Evolutionary conservation across 345 rosid species (phyloP), one percentile per base, ranked within the genome.

Genomic region (Lepidium didymum): DNA sequence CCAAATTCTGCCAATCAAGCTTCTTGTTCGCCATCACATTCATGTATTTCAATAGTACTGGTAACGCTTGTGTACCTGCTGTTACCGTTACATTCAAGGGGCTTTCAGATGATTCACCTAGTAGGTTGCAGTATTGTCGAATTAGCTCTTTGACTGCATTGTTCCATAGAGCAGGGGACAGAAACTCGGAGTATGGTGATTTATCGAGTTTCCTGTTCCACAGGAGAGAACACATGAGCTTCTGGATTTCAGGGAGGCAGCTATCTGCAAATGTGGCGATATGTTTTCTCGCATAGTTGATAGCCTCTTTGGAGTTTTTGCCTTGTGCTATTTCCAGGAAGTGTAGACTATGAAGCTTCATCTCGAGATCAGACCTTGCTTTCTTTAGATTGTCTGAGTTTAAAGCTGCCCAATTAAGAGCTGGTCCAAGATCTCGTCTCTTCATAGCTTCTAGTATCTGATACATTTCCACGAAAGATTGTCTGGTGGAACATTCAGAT

Each of bases 11-110:
- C 87, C 86, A 89, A 51, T 86, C 92, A 5, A 78, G 72, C 73
- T 76, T 89, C 87, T 84, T 89, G 47, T 77, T 86, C 3, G 80
- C 76, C 87, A 87, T 82, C 53, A 89, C 85, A 29, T 79, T 85
- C 89, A 85, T 77, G 64, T 85, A 89, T 81, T 89, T 89, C 79
- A 89, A 42, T 23, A 89, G 84, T 4, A 84, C 78, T 0, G 96
- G 96, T 53, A 89, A 68, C 0, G 87, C 78, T 44, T 87, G 90
- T 52, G 78, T 70, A 7, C 96, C 96, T 0, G 96, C 96, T 1
- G 82, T 77, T 58, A 85, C 19, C 3, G 96, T 77, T 75, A 81
- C 72, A 11, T 79, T 75, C 78, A 89, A 77, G 6, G 88, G 85
- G 70, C 88, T 83, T 43, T 82, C 83, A 50, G 43, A 74, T 21